Conservation (phyloP, 1,139 yeast species). For the Suhomyces ambrosiae region DNA sequence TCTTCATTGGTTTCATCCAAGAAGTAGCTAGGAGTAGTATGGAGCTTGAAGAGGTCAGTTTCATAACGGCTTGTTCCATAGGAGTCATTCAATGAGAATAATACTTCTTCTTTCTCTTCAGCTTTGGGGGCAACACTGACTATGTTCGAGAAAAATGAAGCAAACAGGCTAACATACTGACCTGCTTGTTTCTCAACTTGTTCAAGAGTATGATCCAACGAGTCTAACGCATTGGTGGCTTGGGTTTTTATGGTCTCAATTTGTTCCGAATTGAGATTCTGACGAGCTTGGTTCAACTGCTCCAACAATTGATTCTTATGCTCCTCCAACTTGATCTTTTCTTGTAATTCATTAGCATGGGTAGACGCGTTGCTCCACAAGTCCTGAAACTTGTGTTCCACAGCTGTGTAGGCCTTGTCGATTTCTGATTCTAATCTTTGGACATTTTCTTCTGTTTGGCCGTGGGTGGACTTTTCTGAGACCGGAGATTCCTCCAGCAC, state of each 20-base stretch:
- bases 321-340: constrained; percentile 44
- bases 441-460: constrained; percentile 49
- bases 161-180: constrained; percentile 55
- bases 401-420: constrained; percentile 50
- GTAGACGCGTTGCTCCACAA: constrained; percentile 41
- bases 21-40: constrained; percentile 31
- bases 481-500: constrained; percentile 20
- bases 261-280: constrained; percentile 25
- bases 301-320: constrained; percentile 38
- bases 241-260: constrained; percentile 34
- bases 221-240: constrained; percentile 64
- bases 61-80: constrained; percentile 48
- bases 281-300: constrained; percentile 37
- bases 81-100: constrained; percentile 29
- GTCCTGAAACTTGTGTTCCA: constrained; percentile 45
- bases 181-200: constrained; percentile 67
- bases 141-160: constrained; percentile 59
- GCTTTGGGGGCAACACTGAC: constrained; percentile 41
- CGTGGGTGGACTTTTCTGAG: constrained; percentile 3
- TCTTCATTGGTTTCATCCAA: constrained; percentile 21
- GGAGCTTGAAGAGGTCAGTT: constrained; percentile 43
- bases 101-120: constrained; percentile 22
- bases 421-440: constrained; percentile 54
- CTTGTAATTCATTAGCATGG: constrained; percentile 36
- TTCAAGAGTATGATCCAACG: constrained; percentile 68